phyloP scores from a whole-genome alignment of 2,329 filamentous ascomycete genomes.

The Penicillium sp. region DNA sequence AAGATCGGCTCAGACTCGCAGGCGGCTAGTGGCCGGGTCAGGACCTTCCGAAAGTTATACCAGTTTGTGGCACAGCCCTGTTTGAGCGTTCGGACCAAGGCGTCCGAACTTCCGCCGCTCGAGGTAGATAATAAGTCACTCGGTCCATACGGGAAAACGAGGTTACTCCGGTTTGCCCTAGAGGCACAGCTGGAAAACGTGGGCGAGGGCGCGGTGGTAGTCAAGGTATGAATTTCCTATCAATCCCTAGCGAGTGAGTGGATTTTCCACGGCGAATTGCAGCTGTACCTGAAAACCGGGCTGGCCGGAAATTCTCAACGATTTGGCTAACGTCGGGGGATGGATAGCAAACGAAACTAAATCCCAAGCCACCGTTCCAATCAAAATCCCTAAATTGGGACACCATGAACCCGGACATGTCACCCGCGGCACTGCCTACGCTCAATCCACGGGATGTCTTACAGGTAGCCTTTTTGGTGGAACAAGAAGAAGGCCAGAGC shows the following conservation, averaged over 20 bases:
- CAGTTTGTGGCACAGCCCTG: slow-evolving; percentile 93
- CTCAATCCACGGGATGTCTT: slow-evolving; percentile 63
- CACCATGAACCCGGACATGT: slow-evolving; percentile 35
- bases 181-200: slow-evolving; percentile 97
- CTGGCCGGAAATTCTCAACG: background rate
- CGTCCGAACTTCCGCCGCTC: slow-evolving; percentile 60
- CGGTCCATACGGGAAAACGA: slow-evolving; percentile 46
- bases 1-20: slow-evolving; percentile 49
- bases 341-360: slow-evolving; percentile 48
- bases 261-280: background rate
- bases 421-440: slow-evolving; percentile 44
- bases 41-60: slow-evolving; percentile 92
- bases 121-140: slow-evolving; percentile 48
- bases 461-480: slow-evolving; percentile 64
- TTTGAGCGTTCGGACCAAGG: slow-evolving; percentile 86
- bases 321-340: slow-evolving; percentile 11
- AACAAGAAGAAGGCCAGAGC: slow-evolving; percentile 52
- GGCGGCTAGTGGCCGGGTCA: slow-evolving; percentile 61
- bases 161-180: slow-evolving; percentile 64
- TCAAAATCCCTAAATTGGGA: slow-evolving; percentile 59
- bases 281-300: background rate
- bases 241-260: background rate
- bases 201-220: slow-evolving; percentile 75
- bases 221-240: slow-evolving; percentile 58
- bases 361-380: slow-evolving; percentile 54